Evolutionary conservation across 179 eudicot species (phyloP).

Genomic region (Drosera spatulata): DNA sequence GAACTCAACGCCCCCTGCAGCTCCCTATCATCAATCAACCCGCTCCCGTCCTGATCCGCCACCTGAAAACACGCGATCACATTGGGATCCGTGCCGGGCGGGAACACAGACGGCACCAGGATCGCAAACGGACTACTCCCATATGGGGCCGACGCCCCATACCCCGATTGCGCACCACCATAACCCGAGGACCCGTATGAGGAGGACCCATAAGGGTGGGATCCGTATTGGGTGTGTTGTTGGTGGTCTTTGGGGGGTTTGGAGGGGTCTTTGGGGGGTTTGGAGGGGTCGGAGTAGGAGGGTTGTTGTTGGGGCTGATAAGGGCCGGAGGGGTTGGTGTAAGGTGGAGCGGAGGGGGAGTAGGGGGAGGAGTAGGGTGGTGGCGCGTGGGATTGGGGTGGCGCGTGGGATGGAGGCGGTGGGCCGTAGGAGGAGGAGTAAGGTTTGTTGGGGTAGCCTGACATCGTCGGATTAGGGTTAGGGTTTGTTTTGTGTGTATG

Average conservation of each 20-base stretch:
- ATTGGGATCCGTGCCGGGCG: slow-evolving; percentile 90
- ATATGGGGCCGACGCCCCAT: too few species aligned
- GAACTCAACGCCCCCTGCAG: slow-evolving; percentile 69
- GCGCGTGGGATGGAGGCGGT: slow-evolving; percentile 11
- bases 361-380: slow-evolving; percentile 2
- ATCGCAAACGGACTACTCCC: slow-evolving; percentile 51
- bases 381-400: slow-evolving; percentile 27
- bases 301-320: too few species aligned
- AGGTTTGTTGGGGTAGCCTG: slow-evolving; percentile 11
- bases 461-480: background rate
- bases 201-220: too few species aligned
- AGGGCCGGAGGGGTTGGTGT: background rate
- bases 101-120: slow-evolving; percentile 67
- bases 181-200: too few species aligned
- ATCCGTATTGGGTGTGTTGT: too few species aligned
- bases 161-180: too few species aligned
- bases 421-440: slow-evolving; percentile 7
- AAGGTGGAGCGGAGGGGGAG: slow-evolving; percentile 8
- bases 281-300: too few species aligned
- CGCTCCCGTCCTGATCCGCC: slow-evolving; percentile 83
- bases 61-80: slow-evolving; percentile 61
- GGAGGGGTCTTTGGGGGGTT: too few species aligned
- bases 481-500: too few species aligned
- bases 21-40: slow-evolving; percentile 84
- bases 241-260: too few species aligned